These are phyloP conservation scores for Phytopythium boreale DNA, from an alignment of 352 stramenopile genomes.

Conservation along the genomic window DNA sequence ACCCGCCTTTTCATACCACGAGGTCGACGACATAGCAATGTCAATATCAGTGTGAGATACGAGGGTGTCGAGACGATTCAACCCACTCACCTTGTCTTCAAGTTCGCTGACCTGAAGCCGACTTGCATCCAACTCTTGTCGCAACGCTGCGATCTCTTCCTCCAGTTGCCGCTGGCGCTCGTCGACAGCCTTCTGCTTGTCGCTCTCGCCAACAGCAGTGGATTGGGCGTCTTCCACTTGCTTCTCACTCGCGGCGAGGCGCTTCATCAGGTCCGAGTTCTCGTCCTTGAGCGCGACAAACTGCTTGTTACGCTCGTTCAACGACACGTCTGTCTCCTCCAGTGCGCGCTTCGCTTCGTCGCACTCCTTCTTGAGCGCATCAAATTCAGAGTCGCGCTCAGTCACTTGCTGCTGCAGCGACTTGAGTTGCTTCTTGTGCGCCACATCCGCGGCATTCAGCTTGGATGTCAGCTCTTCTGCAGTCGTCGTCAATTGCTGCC, in stretches of 20 bases:
- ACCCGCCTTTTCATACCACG: neutral
- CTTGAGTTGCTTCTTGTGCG: constrained; percentile 23
- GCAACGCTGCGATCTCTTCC: neutral
- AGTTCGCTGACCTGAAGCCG: neutral
- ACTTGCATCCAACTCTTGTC: constrained; percentile 2
- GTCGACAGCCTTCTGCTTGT: constrained; percentile 10
- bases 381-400: constrained; percentile 12
- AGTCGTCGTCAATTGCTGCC: constrained; percentile 20
- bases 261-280: constrained; percentile 21
- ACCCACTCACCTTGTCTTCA: constrained; percentile 2
- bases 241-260: constrained; percentile 21
- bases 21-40: neutral
- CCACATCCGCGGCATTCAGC: neutral
- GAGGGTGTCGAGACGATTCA: neutral
- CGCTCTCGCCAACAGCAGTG: neutral
- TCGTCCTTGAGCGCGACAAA: constrained; percentile 24
- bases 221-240: neutral
- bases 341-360: constrained; percentile 13
- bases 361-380: constrained; percentile 8
- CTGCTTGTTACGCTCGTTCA: constrained; percentile 20
- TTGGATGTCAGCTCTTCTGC: constrained; percentile 3
- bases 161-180: neutral
- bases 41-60: neutral
- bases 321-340: constrained; percentile 12
- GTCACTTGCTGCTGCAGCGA: constrained; percentile 9